phyloP scores from a whole-genome alignment of 2,329 filamentous ascomycete species.

The Penicillium fuscoglaucum region DNA sequence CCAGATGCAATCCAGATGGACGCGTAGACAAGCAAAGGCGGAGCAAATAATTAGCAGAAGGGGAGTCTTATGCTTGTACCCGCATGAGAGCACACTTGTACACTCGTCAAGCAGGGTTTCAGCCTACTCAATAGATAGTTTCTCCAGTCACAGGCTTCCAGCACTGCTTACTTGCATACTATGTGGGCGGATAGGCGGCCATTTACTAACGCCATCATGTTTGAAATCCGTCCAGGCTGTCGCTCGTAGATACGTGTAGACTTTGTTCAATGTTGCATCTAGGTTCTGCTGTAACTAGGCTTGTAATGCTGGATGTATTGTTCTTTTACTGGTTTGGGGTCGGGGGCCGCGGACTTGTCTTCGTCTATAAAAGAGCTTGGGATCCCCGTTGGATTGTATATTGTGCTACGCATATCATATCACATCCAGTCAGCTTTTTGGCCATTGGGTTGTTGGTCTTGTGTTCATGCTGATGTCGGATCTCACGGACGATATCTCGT shows the following conservation, averaged over 20 bases:
- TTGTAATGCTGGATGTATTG: background rate
- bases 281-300: background rate
- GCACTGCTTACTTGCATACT: constrained; percentile 8
- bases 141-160: background rate
- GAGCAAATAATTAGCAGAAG: background rate
- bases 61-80: background rate
- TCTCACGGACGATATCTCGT: background rate
- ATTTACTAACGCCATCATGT: background rate
- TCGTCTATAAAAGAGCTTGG: background rate
- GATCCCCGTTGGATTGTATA: background rate
- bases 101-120: background rate
- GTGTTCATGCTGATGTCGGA: background rate
- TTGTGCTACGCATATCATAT: background rate
- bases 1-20: background rate
- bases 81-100: background rate
- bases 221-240: constrained; percentile 2
- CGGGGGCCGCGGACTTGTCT: background rate
- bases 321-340: background rate
- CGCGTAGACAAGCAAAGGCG: background rate
- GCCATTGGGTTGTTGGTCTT: background rate
- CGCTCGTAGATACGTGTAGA: background rate
- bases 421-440: background rate
- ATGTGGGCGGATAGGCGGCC: background rate
- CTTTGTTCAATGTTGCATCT: background rate
- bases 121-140: background rate